phyloP scores from a whole-genome alignment of 1,139 yeast species.

The Oligophagozyma castellii region DNA sequence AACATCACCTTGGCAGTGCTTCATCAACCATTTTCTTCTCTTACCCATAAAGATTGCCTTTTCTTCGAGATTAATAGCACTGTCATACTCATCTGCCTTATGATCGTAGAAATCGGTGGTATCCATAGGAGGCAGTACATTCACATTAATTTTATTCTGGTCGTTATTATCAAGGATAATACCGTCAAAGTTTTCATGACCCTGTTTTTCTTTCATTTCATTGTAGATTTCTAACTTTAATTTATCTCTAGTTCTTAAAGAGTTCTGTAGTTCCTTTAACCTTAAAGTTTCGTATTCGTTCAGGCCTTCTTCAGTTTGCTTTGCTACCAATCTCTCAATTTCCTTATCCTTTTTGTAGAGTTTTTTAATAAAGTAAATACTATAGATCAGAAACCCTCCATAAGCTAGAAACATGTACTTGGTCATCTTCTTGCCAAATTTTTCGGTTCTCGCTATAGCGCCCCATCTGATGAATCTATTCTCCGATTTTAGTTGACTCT shows the following conservation, averaged over 20 bases:
- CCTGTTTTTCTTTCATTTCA: constrained; percentile 36
- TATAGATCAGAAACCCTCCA: constrained; percentile 40
- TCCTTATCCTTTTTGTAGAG: constrained; percentile 54
- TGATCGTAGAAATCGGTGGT: constrained; percentile 72
- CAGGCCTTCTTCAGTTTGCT: constrained; percentile 26
- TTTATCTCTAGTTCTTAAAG: constrained; percentile 41
- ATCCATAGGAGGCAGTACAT: constrained; percentile 58
- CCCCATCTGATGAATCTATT: constrained; percentile 31
- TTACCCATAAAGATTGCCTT: constrained; percentile 66
- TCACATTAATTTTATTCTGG: constrained; percentile 30
- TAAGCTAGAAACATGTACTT: constrained; percentile 48
- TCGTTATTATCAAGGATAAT: constrained; percentile 41
- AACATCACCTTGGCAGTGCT: constrained; percentile 71
- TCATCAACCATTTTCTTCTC: constrained; percentile 75
- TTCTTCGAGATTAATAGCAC: constrained; percentile 79
- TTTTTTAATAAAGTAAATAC: constrained; percentile 55
- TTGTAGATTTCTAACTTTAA: constrained; percentile 40
- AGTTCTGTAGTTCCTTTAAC: constrained; percentile 35
- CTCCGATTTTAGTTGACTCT: constrained; percentile 23
- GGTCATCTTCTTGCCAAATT: constrained; percentile 34
- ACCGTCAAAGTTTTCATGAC: constrained; percentile 24
- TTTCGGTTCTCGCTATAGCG: constrained; percentile 31
- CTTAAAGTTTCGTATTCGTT: constrained; percentile 53
- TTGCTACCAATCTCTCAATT: constrained; percentile 31
- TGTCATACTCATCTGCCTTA: constrained; percentile 72